These are phyloP conservation scores for Mortierella hygrophila DNA, from an alignment of 192 early-diverging fungal species.

Conservation along the genomic window DNA sequence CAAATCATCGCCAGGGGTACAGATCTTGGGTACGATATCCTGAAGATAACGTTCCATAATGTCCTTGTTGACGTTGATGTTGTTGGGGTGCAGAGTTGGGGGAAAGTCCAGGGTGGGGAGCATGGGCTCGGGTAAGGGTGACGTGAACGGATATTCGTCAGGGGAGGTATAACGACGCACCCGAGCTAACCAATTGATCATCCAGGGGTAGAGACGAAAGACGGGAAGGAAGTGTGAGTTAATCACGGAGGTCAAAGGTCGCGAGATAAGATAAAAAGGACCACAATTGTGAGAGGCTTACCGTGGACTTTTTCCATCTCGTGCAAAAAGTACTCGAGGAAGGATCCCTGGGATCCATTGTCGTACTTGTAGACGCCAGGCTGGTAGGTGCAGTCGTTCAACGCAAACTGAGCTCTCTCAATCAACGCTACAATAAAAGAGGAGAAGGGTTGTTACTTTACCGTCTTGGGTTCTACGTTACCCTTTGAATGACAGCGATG, in stretches of 20 bases:
- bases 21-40: conserved; percentile 85
- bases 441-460: background rate
- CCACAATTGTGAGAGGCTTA: conserved; percentile 37
- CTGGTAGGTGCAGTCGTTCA: conserved; percentile 86
- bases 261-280: conserved; percentile 37
- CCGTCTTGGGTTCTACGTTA: background rate
- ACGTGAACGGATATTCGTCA: conserved; percentile 96
- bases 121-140: conserved; percentile 84
- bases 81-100: conserved; percentile 75
- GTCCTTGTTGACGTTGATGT: conserved; percentile 90
- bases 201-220: background rate
- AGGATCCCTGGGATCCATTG: conserved; percentile 78
- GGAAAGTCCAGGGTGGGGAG: conserved; percentile 89
- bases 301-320: conserved; percentile 95
- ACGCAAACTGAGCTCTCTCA: conserved; percentile 92
- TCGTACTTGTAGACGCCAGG: conserved; percentile 75
- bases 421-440: conserved; percentile 79
- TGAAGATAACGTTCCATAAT: conserved; percentile 88
- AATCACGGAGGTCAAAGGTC: conserved; percentile 71
- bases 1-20: conserved; percentile 79
- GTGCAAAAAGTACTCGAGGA: conserved; percentile 91
- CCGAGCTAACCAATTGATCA: conserved; percentile 12
- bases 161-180: conserved; percentile 67
- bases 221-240: background rate
- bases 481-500: background rate